Percentiles rank a stretch among this genome's conserved stretches.
Evolutionary conservation across 345 rosid genomes (phyloP).

Genomic region (Sisymbrium altissimum): DNA sequence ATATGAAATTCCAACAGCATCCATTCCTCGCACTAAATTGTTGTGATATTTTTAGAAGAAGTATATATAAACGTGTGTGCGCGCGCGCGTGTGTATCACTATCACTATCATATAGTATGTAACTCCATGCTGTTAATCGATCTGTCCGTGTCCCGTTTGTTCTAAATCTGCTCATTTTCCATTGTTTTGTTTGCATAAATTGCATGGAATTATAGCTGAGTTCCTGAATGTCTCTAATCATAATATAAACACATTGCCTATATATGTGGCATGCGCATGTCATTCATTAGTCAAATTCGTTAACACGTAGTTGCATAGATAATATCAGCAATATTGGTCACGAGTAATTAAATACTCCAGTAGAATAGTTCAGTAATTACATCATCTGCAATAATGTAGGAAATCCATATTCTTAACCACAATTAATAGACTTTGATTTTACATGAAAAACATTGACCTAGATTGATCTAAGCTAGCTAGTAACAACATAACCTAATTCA

Average conservation of each 20-base stretch:
- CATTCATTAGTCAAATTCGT: background rate
- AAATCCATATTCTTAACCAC: background rate
- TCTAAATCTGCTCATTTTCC: background rate
- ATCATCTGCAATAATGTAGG: background rate
- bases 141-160: background rate
- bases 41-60: constrained; percentile 8
- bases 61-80: background rate
- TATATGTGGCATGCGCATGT: background rate
- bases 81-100: background rate
- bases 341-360: background rate
- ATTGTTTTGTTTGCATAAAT: background rate
- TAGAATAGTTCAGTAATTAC: background rate
- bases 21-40: constrained; percentile 30
- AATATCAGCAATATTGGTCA: background rate
- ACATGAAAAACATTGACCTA: background rate
- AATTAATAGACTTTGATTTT: background rate
- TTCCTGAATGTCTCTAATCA: background rate
- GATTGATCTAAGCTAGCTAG: background rate
- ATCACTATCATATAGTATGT: background rate
- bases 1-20: constrained; percentile 11
- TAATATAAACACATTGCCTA: background rate
- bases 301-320: background rate
- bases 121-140: background rate
- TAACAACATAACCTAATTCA: background rate
- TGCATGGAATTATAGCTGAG: background rate